Percentiles rank a stretch among this genome's conserved stretches.
Conservation (phyloP, 208 protist species). For the Jaenimonas drosophilae region DNA sequence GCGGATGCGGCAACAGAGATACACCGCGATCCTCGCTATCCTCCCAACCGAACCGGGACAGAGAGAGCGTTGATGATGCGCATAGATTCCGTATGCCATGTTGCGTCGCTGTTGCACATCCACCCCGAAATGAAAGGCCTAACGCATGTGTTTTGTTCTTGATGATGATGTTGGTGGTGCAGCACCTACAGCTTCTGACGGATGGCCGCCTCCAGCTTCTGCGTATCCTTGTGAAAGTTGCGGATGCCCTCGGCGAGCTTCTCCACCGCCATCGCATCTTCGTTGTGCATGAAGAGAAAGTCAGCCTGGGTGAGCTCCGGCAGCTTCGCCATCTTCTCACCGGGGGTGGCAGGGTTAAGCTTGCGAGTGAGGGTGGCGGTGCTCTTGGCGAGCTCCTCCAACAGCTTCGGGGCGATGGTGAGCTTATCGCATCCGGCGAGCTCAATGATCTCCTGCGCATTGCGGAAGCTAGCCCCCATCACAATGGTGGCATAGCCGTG, state of each 20-base stretch:
- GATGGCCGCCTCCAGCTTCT: constrained; percentile 83
- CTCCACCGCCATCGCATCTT: constrained; percentile 96
- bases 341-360: constrained; percentile 37
- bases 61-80: too few species aligned
- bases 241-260: constrained; percentile 97
- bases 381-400: constrained; percentile 82
- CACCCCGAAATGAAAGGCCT: too few species aligned
- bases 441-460: constrained; percentile 84
- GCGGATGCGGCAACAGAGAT: neutral
- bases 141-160: constrained; percentile 1
- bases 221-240: constrained; percentile 90
- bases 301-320: constrained; percentile 54
- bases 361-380: constrained; percentile 32
- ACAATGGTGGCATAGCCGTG: constrained; percentile 95
- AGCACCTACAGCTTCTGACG: constrained; percentile 29
- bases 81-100: too few species aligned
- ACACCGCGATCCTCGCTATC: neutral
- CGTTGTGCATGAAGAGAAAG: constrained; percentile 76
- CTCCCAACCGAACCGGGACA: too few species aligned
- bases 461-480: constrained; percentile 98
- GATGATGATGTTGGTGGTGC: neutral
- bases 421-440: constrained; percentile 96
- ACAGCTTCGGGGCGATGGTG: constrained; percentile 94
- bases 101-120: too few species aligned
- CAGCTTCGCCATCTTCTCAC: constrained; percentile 35